Base-by-base conservation (phyloP, 2,329 filamentous ascomycete species). In the Ustulina deusta region DNA sequence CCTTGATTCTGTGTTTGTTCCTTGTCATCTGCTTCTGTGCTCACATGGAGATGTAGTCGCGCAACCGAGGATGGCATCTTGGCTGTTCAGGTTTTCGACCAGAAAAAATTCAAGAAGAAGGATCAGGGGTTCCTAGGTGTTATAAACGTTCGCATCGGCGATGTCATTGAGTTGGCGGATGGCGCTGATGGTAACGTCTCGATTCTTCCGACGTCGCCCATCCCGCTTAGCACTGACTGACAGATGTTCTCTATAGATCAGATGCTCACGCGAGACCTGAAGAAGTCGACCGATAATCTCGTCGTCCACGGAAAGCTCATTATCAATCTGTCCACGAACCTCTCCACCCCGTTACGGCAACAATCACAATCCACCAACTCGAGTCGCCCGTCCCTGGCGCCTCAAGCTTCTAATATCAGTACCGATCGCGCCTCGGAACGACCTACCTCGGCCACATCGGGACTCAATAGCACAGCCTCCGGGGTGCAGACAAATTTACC, bases 91-190 rank as follows among this genome's bases (percentile, higher is more conserved):
- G 97, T 99, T 63, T 99, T 99, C 79, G 96, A 99, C 81, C 96
- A 99, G 83, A 97, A 97, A 85, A 99, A 99, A 84, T 99, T 99
- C 84, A 99, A 99, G 87, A 99, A 99, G 89, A 99, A 98, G 93
- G 96, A 99, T 75, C 96, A 99, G 80, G 96, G 96, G 9, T 99
- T 99, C 78, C 86, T 99, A 6, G 96, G 96, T 65, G 96, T 99
- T 62, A 97, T 99, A 78, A 99, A 99, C 79, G 92, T 99, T 75
- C 91, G 94, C 66, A 91, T 99, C 73, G 96, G 96, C 75, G 94
- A 97, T 85, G 92, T 96, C 44, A 93, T 99, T 74, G 95, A 97
- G 79, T 84, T 99, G 72, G 91, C 93, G 71, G 89, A 93, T 66
- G 94, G 94, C 65, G 92, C 93, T 71, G 96, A 98, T 83, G 95